Conservation (phyloP, 2,329 filamentous ascomycete genomes). For the Sporothrix inflata region DNA sequence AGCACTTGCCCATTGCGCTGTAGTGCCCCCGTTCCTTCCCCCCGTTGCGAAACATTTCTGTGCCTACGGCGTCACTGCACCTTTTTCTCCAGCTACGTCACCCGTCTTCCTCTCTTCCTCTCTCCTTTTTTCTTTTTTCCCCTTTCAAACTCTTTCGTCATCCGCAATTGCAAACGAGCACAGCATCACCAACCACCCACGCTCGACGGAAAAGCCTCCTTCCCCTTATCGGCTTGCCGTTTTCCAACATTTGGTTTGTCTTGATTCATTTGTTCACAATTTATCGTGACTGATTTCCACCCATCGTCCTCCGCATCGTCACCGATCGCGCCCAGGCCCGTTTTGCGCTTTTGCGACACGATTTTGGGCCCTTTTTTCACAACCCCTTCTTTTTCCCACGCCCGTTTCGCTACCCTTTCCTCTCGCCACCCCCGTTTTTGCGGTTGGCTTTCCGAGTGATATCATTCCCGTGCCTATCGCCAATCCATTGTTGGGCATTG, state of each 20-base stretch:
- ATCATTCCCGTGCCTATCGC: neutral
- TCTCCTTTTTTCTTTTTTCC: slow-evolving; percentile 27
- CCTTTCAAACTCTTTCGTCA: slow-evolving; percentile 28
- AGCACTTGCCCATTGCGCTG: slow-evolving; percentile 18
- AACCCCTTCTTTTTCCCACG: neutral
- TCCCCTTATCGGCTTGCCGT: slow-evolving; percentile 18
- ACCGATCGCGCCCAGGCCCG: slow-evolving; percentile 3
- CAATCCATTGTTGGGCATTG: neutral
- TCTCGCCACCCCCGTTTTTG: neutral
- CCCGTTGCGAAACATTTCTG: slow-evolving; percentile 28
- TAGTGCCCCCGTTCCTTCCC: slow-evolving; percentile 23
- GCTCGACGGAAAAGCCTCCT: neutral
- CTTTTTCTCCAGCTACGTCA: slow-evolving; percentile 37
- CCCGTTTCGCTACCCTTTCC: neutral
- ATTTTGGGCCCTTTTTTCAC: neutral
- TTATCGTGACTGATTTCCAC: neutral
- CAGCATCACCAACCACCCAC: slow-evolving; percentile 24
- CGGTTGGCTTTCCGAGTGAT: neutral
- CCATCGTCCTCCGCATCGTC: slow-evolving; percentile 1
- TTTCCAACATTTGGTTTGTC: neutral
- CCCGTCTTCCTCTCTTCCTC: slow-evolving; percentile 22
- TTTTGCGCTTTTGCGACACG: slow-evolving; percentile 19
- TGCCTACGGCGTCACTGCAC: slow-evolving; percentile 27
- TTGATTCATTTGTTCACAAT: neutral
- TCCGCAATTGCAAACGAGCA: slow-evolving; percentile 21